Percentiles rank a stretch among this genome's conserved stretches.
These are phyloP conservation scores for Vitis hybrid DNA, from an alignment of 177 flowering plant genomes.

Conservation along the genomic window DNA sequence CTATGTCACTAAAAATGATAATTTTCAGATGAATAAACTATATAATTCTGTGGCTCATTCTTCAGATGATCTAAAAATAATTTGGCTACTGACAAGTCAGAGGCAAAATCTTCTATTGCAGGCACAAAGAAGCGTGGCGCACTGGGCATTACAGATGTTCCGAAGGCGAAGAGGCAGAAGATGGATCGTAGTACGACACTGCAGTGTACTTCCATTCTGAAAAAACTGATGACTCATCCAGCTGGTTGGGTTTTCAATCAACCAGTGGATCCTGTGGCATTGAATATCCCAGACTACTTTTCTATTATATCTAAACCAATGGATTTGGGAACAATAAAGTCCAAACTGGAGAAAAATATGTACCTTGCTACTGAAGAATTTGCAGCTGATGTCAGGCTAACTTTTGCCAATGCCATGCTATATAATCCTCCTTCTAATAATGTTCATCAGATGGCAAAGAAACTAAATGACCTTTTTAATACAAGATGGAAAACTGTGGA, in stretches of 20 bases:
- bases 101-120: constrained; percentile 11
- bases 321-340: constrained; percentile 86
- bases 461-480: constrained; percentile 45
- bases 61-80: not conserved
- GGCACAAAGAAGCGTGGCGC: constrained; percentile 45
- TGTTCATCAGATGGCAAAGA: constrained; percentile 59
- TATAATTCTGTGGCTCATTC: not conserved
- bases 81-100: constrained; percentile 3
- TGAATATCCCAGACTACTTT: constrained; percentile 82
- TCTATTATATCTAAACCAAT: constrained; percentile 65
- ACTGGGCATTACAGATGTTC: constrained; percentile 24
- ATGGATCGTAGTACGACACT: constrained; percentile 42
- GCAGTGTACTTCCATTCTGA: constrained; percentile 56
- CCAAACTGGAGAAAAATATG: constrained; percentile 46
- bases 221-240: constrained; percentile 51
- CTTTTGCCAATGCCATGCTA: constrained; percentile 82
- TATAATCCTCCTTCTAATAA: constrained; percentile 69
- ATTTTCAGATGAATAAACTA: not conserved
- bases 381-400: constrained; percentile 79
- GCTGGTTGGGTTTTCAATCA: constrained; percentile 52
- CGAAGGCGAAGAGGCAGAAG: constrained; percentile 49
- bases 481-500: constrained; percentile 55
- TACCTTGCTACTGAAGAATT: constrained; percentile 53
- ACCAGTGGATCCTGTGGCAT: constrained; percentile 78
- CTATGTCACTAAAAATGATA: constrained; percentile 8